Evolutionary conservation across 2,329 filamentous ascomycete genomes (phyloP).

Genomic region (Paraphaeosphaeria minitans): DNA sequence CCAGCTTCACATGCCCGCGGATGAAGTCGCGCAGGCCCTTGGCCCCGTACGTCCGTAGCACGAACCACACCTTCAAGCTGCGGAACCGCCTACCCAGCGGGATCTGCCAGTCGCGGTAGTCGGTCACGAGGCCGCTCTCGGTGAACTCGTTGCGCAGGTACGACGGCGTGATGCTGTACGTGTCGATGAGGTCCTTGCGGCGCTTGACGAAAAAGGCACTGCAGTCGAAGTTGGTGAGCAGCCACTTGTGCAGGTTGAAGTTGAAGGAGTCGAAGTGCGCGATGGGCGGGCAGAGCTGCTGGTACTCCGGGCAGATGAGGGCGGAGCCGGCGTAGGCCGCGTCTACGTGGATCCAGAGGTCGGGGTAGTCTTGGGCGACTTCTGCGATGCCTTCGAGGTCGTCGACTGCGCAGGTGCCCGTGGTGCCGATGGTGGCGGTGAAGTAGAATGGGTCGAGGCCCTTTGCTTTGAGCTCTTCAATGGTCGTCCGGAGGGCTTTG

Average conservation of each 20-base stretch:
- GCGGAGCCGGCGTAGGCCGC: constrained; percentile 90
- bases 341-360: constrained; percentile 91
- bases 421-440: constrained; percentile 83
- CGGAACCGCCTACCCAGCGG: constrained; percentile 88
- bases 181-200: constrained; percentile 76
- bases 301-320: constrained; percentile 80
- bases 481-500: constrained; percentile 61
- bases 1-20: constrained; percentile 68
- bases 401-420: constrained; percentile 85
- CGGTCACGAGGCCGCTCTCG: constrained; percentile 82
- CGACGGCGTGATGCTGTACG: constrained; percentile 76
- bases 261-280: constrained; percentile 83
- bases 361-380: constrained; percentile 58
- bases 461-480: constrained; percentile 68
- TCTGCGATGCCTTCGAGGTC: constrained; percentile 73
- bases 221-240: constrained; percentile 89
- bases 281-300: constrained; percentile 67
- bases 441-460: constrained; percentile 86
- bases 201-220: constrained; percentile 78
- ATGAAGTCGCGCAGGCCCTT: constrained; percentile 76
- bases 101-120: constrained; percentile 98
- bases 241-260: constrained; percentile 97
- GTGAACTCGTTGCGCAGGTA: constrained; percentile 84
- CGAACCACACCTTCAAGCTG: constrained; percentile 93
- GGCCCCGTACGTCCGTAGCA: constrained; percentile 81